Percentiles rank a stretch among this genome's conserved stretches.
Evolutionary conservation across 2,329 filamentous ascomycete genomes (phyloP).

Genomic region (Aspergillus hortae): DNA sequence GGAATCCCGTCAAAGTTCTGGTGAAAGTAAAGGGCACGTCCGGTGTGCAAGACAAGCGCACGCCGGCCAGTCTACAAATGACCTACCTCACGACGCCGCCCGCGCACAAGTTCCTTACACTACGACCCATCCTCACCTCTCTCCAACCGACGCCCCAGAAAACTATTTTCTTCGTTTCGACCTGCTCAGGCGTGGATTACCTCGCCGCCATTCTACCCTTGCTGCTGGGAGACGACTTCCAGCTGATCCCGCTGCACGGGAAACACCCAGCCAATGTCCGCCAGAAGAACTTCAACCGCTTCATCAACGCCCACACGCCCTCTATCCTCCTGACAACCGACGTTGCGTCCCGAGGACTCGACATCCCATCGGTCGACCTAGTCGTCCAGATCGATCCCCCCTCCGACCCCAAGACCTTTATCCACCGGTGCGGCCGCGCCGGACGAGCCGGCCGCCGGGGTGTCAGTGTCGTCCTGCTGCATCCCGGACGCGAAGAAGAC

Average conservation of each 20-base stretch:
- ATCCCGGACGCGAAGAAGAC: constrained; percentile 80
- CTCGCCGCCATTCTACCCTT: constrained; percentile 75
- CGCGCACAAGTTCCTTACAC: constrained; percentile 72
- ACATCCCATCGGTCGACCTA: constrained; percentile 87
- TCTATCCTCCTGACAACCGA: constrained; percentile 88
- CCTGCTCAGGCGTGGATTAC: constrained; percentile 92
- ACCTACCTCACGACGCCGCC: constrained; percentile 73
- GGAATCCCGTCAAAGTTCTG: constrained; percentile 91
- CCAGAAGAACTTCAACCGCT: constrained; percentile 80
- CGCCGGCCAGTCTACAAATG: constrained; percentile 87
- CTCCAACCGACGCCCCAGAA: constrained; percentile 75
- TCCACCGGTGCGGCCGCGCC: constrained; percentile 62
- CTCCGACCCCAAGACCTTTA: constrained; percentile 81
- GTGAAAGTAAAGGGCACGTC: constrained; percentile 81
- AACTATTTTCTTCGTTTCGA: constrained; percentile 87
- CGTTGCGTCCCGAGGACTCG: constrained; percentile 82
- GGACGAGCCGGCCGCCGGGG: constrained; percentile 67
- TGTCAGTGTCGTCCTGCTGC: constrained; percentile 79
- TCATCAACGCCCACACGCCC: constrained; percentile 69
- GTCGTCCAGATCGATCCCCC: constrained; percentile 84
- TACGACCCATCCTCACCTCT: constrained; percentile 66
- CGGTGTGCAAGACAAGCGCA: constrained; percentile 77
- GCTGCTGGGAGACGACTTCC: constrained; percentile 65
- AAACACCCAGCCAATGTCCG: constrained; percentile 87
- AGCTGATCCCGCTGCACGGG: constrained; percentile 79